phyloP scores from a whole-genome alignment of 2,329 filamentous ascomycete species.

The Aspergillus brunneoviolaceus region DNA sequence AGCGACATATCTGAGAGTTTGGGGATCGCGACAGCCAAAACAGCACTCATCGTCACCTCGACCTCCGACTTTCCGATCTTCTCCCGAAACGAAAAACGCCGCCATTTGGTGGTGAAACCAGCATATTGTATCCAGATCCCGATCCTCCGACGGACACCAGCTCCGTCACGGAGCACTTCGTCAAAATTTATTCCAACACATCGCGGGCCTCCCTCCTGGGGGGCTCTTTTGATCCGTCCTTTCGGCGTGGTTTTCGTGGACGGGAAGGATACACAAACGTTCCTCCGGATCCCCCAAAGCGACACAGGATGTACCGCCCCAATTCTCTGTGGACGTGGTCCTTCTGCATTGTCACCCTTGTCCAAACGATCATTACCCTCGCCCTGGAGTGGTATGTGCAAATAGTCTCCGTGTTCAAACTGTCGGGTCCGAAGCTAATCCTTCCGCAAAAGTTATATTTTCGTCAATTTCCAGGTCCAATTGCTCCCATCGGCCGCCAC shows the following conservation, averaged over 20 bases:
- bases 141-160: slow-evolving; percentile 29
- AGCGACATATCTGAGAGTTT: neutral
- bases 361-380: slow-evolving; percentile 79
- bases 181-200: slow-evolving; percentile 58
- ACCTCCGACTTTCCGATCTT: neutral
- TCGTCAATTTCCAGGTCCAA: slow-evolving; percentile 73
- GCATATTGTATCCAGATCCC: slow-evolving; percentile 32
- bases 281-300: slow-evolving; percentile 31
- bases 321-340: slow-evolving; percentile 84
- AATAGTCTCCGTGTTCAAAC: neutral
- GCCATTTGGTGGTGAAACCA: slow-evolving; percentile 34
- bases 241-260: slow-evolving; percentile 52
- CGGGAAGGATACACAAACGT: slow-evolving; percentile 51
- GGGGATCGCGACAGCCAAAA: neutral
- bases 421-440: slow-evolving; percentile 1
- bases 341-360: slow-evolving; percentile 70
- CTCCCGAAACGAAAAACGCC: slow-evolving; percentile 10
- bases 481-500: slow-evolving; percentile 44
- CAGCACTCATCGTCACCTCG: neutral
- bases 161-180: slow-evolving; percentile 43
- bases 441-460: slow-evolving; percentile 69
- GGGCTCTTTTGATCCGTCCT: slow-evolving; percentile 54
- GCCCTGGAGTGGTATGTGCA: slow-evolving; percentile 77
- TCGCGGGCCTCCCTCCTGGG: slow-evolving; percentile 60
- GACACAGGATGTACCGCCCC: slow-evolving; percentile 68